Base-by-base conservation (phyloP, 2,329 filamentous ascomycete genomes). In the Epichloe sp. region DNA sequence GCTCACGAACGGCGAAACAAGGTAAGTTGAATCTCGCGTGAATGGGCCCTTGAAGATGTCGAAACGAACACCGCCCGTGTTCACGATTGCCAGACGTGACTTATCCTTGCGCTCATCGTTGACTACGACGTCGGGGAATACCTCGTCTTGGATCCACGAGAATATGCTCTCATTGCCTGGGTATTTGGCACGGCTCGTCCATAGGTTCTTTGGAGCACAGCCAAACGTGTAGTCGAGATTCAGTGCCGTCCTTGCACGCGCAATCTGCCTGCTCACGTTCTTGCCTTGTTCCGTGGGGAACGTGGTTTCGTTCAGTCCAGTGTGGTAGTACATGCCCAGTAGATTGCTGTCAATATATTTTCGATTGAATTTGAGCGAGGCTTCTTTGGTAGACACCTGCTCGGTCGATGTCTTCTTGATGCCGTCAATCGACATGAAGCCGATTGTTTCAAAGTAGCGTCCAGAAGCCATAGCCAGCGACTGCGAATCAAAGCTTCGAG, bases 301-400 rank as follows among this genome's bases (percentile, higher is more conserved):
- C 0, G 80, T 85, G 0, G 78, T 73, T 15, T 77, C 73, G 58
- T 91, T 82, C 34, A 85, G 78, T 0, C 79, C 79, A 2, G 85
- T 87, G 64, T 97, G 91, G 60, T 93, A 78, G 59, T 90, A 78
- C 53, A 94, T 76, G 1, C 89, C 93, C 54, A 81, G 86, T 0
- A 96, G 73, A 59, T 97, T 97, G 69, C 90, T 96, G 68, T 97
- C 91, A 54, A 97, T 91, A 67, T 96, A 97, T 53, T 84, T 79
- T 44, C 91, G 79, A 49, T 77, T 76, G 63, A 95, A 96, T 1
- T 72, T 76, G 43, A 81, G 69, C 0, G 67, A 65, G 5, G 67
- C 60, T 4, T 67, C 61, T 4, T 64, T 56, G 0, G 68, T 52
- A 5, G 65, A 62, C 1, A 62, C 51, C 0, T 62, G 59, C 3